Conservation (phyloP, 495 filamentous ascomycete genomes). For the Pyronema domesticum region DNA sequence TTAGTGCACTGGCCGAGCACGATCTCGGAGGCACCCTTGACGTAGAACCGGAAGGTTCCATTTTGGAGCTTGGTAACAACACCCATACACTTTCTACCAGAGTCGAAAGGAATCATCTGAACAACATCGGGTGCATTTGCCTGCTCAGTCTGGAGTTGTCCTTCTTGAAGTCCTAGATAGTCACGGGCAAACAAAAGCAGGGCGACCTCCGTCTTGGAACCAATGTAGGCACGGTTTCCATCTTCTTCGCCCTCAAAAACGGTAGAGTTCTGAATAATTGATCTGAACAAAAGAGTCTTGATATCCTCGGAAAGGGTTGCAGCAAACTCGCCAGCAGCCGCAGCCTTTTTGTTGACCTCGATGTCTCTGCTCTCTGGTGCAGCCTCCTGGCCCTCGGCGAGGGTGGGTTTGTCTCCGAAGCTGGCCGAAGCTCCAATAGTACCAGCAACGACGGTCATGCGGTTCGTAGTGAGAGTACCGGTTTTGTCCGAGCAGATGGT, state of each 20-base stretch:
- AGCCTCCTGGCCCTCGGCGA: conserved; percentile 8
- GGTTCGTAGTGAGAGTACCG: conserved; percentile 61
- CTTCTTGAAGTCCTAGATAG: conserved; percentile 38
- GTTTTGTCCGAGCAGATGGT: conserved; percentile 78
- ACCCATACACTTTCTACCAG: conserved; percentile 76
- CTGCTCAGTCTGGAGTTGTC: conserved; percentile 37
- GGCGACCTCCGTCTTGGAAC: conserved; percentile 62
- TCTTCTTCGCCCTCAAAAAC: conserved; percentile 54
- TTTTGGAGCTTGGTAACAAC: conserved; percentile 48
- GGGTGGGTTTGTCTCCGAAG: conserved; percentile 36
- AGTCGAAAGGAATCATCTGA: conserved; percentile 75
- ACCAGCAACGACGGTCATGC: conserved; percentile 55
- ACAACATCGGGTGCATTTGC: conserved; percentile 38
- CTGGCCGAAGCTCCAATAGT: conserved; percentile 42
- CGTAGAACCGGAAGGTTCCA: conserved; percentile 51
- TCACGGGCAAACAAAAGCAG: conserved; percentile 46
- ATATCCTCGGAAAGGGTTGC: conserved; percentile 35
- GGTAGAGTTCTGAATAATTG: conserved; percentile 55
- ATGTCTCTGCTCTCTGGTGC: conserved; percentile 13
- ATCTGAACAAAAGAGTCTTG: conserved; percentile 41
- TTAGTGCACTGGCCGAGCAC: conserved; percentile 41
- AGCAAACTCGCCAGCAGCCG: conserved; percentile 41
- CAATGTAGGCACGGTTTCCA: conserved; percentile 42
- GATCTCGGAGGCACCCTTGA: conserved; percentile 86
- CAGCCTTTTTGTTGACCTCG: conserved; percentile 19